Conservation (phyloP, 345 rosid species). For the Populus pruinosa region DNA sequence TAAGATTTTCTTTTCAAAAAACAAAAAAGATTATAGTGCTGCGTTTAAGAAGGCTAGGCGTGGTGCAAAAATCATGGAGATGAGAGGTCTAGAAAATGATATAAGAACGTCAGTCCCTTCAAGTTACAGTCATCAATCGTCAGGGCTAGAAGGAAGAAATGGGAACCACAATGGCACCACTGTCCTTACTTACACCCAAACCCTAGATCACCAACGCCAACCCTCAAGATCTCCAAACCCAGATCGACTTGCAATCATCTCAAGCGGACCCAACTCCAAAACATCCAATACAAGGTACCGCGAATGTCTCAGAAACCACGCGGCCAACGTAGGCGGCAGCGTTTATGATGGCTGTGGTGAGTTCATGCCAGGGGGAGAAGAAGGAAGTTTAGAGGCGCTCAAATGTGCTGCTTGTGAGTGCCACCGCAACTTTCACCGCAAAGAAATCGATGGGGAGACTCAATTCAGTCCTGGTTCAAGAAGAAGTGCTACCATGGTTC, state of each 20-base stretch:
- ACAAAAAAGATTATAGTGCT: neutral
- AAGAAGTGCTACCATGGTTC: constrained; percentile 31
- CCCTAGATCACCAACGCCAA: constrained; percentile 63
- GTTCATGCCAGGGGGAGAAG: constrained; percentile 96
- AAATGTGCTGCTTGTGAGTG: constrained; percentile 94
- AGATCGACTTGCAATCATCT: constrained; percentile 35
- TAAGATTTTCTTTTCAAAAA: neutral
- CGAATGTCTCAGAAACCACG: constrained; percentile 90
- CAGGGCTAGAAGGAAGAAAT: constrained; percentile 42
- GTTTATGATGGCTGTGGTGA: constrained; percentile 90
- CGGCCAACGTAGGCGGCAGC: constrained; percentile 79
- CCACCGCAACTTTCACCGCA: constrained; percentile 93
- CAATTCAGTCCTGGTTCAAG: constrained; percentile 25
- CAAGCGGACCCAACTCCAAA: constrained; percentile 37
- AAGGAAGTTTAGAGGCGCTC: constrained; percentile 73
- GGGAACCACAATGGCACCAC: constrained; percentile 43
- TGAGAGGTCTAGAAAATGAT: constrained; percentile 42
- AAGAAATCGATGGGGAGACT: constrained; percentile 57
- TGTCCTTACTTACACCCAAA: constrained; percentile 48
- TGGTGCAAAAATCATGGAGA: constrained; percentile 32
- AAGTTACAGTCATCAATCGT: constrained; percentile 23
- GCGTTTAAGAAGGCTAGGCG: neutral
- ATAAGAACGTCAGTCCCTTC: constrained; percentile 29
- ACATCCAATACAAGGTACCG: constrained; percentile 45
- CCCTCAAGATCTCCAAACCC: constrained; percentile 34